Base-by-base conservation (phyloP, 164 flowering plant genomes). In the Santalum album region DNA sequence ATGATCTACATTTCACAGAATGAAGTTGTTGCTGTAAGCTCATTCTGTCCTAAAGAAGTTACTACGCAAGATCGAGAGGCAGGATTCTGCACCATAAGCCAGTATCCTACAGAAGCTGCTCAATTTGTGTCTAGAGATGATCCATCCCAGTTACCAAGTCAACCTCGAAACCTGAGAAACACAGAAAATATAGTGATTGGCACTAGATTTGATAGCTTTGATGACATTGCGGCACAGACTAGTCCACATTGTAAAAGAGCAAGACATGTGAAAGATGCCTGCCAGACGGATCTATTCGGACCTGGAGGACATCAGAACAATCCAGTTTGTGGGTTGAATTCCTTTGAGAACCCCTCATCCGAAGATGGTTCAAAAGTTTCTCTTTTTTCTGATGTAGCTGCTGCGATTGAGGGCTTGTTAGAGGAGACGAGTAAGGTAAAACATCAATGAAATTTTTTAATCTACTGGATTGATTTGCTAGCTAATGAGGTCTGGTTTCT, bases 381-480 rank as follows among this genome's bases (percentile, higher is more conserved):
- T 59, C 67, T 50, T 46, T 75, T 74, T 71, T 83, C 95, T 61
- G 96, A 92, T 80, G 94, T 89, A 25, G 96, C 96, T 58, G 70
- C 90, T 57, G 90, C 84, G 23, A 92, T 92, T 60, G 99, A 92
- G 65, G 98, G 82, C 66, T 69, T 86, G 65, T 65, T 89, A 60
- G 99, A 80, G 76, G 80, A 86, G 60, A 83, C 96, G 16, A 83
- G 78, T 63, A 89, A 86, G 95, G 98, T 92, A 64, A 25, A 54
- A 48, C 5, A 40, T 23, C 2, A 12, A 23, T 26, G 25, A 3
- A n/a, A 56, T 24, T 29, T 46, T 51, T 22, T 7, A 4, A 16
- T 4, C 51, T 40, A 15, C 17, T 51, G 12, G 18, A 12, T 49
- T 55, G 14, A 21, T 55, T 10, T 47, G 45, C 5, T 29, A 22